Conservation (phyloP, 129 eudicot genomes). For the Lactuca saligna region DNA sequence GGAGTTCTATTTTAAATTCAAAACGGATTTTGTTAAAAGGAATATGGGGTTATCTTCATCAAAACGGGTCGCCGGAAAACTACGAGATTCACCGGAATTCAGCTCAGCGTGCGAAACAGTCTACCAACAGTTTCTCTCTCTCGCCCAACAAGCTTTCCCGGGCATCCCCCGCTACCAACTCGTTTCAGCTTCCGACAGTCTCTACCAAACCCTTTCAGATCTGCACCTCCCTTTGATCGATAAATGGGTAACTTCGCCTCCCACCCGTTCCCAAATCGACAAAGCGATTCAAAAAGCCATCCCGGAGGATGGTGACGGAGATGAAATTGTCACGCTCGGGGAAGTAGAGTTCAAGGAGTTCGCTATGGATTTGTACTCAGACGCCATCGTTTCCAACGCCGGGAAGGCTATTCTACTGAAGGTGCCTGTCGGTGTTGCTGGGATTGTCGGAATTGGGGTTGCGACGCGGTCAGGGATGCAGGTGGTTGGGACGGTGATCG, state of each 20-base stretch:
- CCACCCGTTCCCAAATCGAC: conserved; percentile 62
- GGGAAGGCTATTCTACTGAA: conserved; percentile 39
- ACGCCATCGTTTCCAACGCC: conserved; percentile 52
- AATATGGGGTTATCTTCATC: conserved; percentile 75
- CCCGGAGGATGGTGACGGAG: conserved; percentile 1
- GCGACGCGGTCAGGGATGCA: conserved; percentile 39
- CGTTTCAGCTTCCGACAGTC: conserved; percentile 53
- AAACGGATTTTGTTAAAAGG: background rate
- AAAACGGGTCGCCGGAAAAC: conserved; percentile 43
- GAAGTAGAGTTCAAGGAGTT: conserved; percentile 49
- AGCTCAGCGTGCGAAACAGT: conserved; percentile 57
- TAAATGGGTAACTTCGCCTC: conserved; percentile 60
- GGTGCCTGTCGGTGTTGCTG: conserved; percentile 55
- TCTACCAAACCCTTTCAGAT: conserved; percentile 47
- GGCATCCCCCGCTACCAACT: conserved; percentile 78
- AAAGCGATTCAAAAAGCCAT: conserved; percentile 27
- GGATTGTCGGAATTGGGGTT: conserved; percentile 68
- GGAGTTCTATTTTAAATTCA: too few species aligned
- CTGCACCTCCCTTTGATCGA: conserved; percentile 38
- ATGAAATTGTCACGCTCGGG: conserved; percentile 25
- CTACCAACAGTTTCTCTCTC: conserved; percentile 42
- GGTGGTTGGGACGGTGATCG: conserved; percentile 58
- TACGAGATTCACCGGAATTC: conserved; percentile 56
- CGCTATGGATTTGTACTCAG: conserved; percentile 45
- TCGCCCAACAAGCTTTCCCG: conserved; percentile 63